Evolutionary conservation across 164 flowering plant genomes (phyloP).

Genomic region (Stephania japonica): DNA sequence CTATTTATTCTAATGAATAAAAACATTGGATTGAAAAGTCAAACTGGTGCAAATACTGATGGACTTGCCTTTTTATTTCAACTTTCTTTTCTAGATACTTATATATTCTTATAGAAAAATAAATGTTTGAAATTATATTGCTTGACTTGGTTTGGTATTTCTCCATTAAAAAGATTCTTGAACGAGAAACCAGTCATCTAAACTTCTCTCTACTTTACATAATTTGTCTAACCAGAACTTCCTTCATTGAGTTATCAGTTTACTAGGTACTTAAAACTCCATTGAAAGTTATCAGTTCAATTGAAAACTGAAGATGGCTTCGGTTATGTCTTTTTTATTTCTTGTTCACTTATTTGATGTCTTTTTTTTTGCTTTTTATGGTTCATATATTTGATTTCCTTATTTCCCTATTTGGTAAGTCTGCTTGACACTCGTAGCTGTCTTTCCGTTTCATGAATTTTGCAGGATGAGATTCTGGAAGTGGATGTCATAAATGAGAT

Average conservation of each 20-base stretch:
- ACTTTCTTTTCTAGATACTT: neutral
- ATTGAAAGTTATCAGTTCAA: neutral
- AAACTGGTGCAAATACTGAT: neutral
- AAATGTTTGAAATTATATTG: neutral
- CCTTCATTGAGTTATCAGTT: neutral
- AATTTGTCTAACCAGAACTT: neutral
- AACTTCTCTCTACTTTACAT: neutral
- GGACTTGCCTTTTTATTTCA: neutral
- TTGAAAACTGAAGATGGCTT: neutral
- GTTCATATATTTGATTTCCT: neutral
- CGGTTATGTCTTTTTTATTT: neutral
- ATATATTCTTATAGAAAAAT: neutral
- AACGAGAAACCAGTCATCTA: neutral
- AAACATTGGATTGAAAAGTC: neutral
- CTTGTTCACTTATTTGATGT: neutral
- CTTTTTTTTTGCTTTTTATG: no score
- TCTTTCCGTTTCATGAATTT: neutral
- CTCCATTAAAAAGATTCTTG: neutral
- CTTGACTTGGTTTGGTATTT: neutral
- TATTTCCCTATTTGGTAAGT: neutral
- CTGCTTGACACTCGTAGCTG: neutral
- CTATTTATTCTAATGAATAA: neutral
- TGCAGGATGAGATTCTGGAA: constrained; percentile 28
- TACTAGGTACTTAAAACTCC: neutral
- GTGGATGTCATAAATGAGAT: constrained; percentile 9